Conservation (phyloP, 139 green algal species). For the Volvox reticuliferus region DNA sequence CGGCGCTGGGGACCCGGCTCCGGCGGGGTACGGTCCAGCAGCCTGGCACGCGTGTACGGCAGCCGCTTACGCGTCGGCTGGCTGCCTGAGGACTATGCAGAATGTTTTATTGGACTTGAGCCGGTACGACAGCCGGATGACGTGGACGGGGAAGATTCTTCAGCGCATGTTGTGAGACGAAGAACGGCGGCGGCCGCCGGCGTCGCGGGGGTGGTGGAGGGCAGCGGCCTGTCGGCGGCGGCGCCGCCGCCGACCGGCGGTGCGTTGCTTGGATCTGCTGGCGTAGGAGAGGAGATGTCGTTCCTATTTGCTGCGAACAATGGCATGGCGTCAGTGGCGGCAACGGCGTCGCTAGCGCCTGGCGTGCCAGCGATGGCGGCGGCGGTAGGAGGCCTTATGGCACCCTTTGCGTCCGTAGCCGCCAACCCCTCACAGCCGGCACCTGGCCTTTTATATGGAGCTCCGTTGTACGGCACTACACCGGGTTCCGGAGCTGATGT, state of each 20-base stretch:
- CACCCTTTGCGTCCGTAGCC: not conserved
- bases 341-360: not conserved
- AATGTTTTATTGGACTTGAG: conserved; percentile 16
- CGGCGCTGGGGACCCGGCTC: not conserved
- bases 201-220: not conserved
- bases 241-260: not conserved
- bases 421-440: not conserved
- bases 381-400: not conserved
- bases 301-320: not conserved
- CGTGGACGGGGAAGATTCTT: no score
- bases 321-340: not conserved
- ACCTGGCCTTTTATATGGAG: not conserved
- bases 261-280: not conserved
- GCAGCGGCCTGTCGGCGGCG: not conserved
- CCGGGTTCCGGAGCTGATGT: not conserved
- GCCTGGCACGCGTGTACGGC: conserved; percentile 27
- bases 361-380: not conserved
- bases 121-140: not conserved
- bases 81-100: conserved; percentile 21
- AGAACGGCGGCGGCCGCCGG: not conserved
- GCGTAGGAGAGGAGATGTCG: not conserved
- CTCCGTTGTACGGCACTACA: not conserved
- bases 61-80: not conserved
- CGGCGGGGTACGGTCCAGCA: not conserved
- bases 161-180: no score